Percentiles rank a stretch among this genome's conserved stretches.
phyloP scores from a whole-genome alignment of 495 filamentous ascomycete species.

The Entonaema liquescens region DNA sequence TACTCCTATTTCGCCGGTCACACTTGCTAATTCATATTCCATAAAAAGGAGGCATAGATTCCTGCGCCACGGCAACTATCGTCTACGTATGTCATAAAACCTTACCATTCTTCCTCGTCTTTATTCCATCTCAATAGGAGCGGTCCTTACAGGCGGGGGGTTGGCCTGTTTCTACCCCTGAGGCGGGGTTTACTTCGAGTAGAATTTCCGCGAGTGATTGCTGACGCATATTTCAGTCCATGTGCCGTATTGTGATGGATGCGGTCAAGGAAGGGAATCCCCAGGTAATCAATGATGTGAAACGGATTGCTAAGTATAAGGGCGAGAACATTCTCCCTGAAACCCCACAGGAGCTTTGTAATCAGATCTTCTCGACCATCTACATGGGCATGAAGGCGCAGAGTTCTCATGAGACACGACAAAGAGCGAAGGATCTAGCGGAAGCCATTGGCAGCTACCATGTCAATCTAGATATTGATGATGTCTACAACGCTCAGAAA shows the following conservation, averaged over 20 bases:
- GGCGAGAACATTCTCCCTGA: constrained; percentile 62
- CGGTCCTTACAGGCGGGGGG: not conserved
- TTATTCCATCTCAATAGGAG: not conserved
- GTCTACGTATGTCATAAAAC: constrained; percentile 6
- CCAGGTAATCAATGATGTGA: constrained; percentile 76
- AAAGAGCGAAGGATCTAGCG: constrained; percentile 73
- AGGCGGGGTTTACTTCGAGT: not conserved
- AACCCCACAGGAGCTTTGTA: constrained; percentile 69
- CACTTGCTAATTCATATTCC: constrained; percentile 51
- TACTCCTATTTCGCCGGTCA: not conserved
- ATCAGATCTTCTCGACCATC: constrained; percentile 72
- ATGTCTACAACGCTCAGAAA: constrained; percentile 56
- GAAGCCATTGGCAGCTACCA: constrained; percentile 78
- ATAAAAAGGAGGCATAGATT: constrained; percentile 77
- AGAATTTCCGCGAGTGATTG: not conserved
- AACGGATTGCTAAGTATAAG: constrained; percentile 66
- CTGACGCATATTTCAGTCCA: constrained; percentile 59
- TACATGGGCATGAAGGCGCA: constrained; percentile 87
- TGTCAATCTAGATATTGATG: constrained; percentile 79
- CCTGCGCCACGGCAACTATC: constrained; percentile 58
- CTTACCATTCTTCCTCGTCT: not conserved
- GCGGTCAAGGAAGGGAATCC: constrained; percentile 65
- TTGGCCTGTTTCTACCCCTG: not conserved
- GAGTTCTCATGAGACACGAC: constrained; percentile 73
- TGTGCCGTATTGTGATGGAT: constrained; percentile 77